Percentiles rank a stretch among this genome's conserved stretches.
These are phyloP conservation scores for Aspergillus nanangensis DNA, from an alignment of 495 filamentous ascomycete genomes.

Conservation along the genomic window DNA sequence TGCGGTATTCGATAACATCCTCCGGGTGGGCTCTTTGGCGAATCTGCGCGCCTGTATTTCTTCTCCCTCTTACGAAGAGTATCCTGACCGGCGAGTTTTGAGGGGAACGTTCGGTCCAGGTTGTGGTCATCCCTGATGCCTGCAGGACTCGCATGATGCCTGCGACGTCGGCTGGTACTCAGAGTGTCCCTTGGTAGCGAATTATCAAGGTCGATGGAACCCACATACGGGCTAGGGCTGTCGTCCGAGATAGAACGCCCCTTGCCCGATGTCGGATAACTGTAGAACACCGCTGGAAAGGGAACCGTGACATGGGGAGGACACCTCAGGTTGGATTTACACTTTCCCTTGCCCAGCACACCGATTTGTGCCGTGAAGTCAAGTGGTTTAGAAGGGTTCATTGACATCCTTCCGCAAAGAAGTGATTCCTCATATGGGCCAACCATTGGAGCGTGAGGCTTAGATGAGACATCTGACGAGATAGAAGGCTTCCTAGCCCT, in stretches of 20 bases:
- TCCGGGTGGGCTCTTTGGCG: slow-evolving; percentile 68
- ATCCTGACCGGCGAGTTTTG: slow-evolving; percentile 17
- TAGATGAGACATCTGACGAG: slow-evolving; percentile 66
- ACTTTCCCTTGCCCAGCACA: slow-evolving; percentile 84
- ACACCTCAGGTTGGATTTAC: slow-evolving; percentile 80
- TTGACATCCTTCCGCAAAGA: slow-evolving; percentile 92
- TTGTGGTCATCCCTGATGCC: slow-evolving; percentile 15
- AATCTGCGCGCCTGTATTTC: slow-evolving; percentile 59
- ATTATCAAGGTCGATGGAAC: slow-evolving; percentile 87
- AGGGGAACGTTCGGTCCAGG: slow-evolving; percentile 7
- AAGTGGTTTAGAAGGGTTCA: slow-evolving; percentile 86
- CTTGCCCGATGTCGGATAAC: slow-evolving; percentile 64
- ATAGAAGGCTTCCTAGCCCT: slow-evolving; percentile 66
- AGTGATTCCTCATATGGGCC: slow-evolving; percentile 98
- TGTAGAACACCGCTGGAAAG: slow-evolving; percentile 97
- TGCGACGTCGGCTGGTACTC: slow-evolving; percentile 37
- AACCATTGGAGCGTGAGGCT: slow-evolving; percentile 90
- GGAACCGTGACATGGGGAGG: slow-evolving; percentile 88
- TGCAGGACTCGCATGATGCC: slow-evolving; percentile 44
- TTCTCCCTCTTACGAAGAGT: slow-evolving; percentile 39
- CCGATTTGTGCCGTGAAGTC: slow-evolving; percentile 96
- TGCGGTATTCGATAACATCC: slow-evolving; percentile 94
- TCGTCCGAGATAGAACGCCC: slow-evolving; percentile 63
- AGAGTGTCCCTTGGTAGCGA: slow-evolving; percentile 49
- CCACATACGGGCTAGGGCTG: slow-evolving; percentile 93